Percentiles rank a stretch among this genome's conserved stretches.
phyloP scores from a whole-genome alignment of 2,329 filamentous ascomycete genomes.

The Pseudogymnoascus sp. region DNA sequence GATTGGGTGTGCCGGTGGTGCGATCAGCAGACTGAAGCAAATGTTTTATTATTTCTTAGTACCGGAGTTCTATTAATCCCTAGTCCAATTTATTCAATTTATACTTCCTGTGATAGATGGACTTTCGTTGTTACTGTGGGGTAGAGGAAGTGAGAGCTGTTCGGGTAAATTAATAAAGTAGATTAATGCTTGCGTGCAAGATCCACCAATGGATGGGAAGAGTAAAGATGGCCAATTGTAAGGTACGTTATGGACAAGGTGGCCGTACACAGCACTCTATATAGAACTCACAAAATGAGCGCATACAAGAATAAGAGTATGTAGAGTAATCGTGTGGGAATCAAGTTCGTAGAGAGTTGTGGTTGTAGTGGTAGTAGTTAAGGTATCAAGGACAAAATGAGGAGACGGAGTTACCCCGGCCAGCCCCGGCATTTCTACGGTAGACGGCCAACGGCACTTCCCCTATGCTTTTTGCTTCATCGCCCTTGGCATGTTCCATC shows the following conservation, averaged over 20 bases:
- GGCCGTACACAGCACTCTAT: background rate
- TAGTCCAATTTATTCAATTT: constrained; percentile 28
- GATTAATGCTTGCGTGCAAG: background rate
- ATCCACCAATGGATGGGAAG: background rate
- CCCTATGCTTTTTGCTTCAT: background rate
- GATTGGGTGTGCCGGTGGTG: background rate
- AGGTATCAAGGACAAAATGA: background rate
- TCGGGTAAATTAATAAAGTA: background rate
- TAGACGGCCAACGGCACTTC: background rate
- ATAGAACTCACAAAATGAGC: background rate
- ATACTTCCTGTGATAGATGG: constrained; percentile 25
- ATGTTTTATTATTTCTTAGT: background rate
- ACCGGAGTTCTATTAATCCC: background rate
- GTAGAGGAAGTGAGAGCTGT: background rate
- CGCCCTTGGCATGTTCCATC: background rate
- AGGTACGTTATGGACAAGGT: background rate
- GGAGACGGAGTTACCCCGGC: background rate
- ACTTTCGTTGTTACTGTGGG: constrained; percentile 10
- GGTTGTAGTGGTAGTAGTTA: background rate
- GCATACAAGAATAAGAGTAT: background rate
- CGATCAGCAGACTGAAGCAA: background rate
- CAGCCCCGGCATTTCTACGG: background rate
- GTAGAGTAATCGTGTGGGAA: background rate
- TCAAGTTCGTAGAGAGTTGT: background rate
- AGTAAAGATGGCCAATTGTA: background rate